Percentiles rank a stretch among this genome's conserved stretches.
These are phyloP conservation scores for Rhytidiadelphus loreus DNA, from an alignment of 225 moss, liverwort and hornwort species.

Conservation along the genomic window DNA sequence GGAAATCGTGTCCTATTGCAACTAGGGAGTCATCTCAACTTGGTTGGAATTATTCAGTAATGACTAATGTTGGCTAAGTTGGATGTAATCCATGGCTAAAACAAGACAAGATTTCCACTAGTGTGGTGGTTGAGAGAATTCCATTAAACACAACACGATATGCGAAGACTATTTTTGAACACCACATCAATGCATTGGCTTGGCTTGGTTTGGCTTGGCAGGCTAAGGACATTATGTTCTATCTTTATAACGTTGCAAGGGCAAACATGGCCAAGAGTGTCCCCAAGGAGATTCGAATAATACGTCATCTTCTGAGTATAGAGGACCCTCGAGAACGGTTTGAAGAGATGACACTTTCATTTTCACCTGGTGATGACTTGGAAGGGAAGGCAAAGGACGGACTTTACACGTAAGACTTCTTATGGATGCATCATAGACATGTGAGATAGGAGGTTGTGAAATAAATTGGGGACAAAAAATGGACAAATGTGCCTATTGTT, in stretches of 20 bases:
- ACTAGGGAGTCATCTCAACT: not conserved
- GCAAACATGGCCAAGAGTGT: constrained; percentile 88
- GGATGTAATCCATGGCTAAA: not conserved
- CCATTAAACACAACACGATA: too few species aligned
- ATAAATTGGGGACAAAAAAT: not conserved
- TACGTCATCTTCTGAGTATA: constrained; percentile 58
- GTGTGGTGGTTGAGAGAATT: not conserved
- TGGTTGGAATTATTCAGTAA: not conserved
- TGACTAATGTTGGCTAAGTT: not conserved
- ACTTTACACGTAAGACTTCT: constrained; percentile 67
- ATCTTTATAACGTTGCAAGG: constrained; percentile 82
- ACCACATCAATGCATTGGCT: not conserved
- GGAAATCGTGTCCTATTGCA: not conserved
- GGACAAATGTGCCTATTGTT: not conserved
- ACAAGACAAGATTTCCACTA: not conserved
- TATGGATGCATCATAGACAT: not conserved
- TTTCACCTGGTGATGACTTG: constrained; percentile 83
- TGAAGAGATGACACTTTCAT: constrained; percentile 63
- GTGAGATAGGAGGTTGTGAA: not conserved
- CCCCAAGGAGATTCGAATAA: constrained; percentile 78
- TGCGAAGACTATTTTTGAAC: not conserved
- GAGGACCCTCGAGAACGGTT: constrained; percentile 71
- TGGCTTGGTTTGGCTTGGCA: constrained; percentile 21
- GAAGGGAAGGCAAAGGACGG: constrained; percentile 59
- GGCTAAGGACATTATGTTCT: constrained; percentile 94